Conservation (phyloP, 176 grass and related monocot species). For the Cenchrus purpureus region DNA sequence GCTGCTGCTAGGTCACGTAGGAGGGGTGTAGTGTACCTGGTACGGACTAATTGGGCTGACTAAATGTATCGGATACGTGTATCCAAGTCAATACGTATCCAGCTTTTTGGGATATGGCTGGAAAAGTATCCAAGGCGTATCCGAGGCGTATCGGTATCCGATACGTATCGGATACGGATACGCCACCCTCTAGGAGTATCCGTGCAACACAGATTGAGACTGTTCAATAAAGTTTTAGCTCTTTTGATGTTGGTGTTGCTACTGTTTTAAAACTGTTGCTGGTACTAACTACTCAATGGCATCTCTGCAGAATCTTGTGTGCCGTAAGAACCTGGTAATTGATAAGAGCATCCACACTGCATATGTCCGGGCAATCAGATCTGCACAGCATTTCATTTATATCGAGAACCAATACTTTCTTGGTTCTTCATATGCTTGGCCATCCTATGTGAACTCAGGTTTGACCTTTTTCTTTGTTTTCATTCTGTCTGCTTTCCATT, state of each 20-base stretch:
- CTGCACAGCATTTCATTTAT: constrained; percentile 95
- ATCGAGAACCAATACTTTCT: constrained; percentile 99
- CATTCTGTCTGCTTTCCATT: not conserved
- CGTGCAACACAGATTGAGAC: not conserved
- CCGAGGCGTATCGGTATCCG: no score
- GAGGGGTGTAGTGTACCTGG: no score
- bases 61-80: no score
- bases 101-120: no score
- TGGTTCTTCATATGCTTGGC: constrained; percentile 95
- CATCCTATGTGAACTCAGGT: constrained; percentile 88
- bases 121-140: no score
- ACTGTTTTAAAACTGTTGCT: constrained; percentile 26
- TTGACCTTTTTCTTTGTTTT: constrained; percentile 4
- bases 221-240: constrained; percentile 17
- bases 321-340: constrained; percentile 80
- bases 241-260: not conserved
- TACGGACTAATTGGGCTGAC: no score
- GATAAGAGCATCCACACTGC: constrained; percentile 98
- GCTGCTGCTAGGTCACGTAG: no score
- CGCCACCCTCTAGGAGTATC: no score
- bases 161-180: no score
- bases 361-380: constrained; percentile 96
- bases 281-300: constrained; percentile 12
- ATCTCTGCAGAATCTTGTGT: constrained; percentile 85
- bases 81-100: no score